phyloP scores from a whole-genome alignment of 352 stramenopile genomes.

The Pythium aristosporum region DNA sequence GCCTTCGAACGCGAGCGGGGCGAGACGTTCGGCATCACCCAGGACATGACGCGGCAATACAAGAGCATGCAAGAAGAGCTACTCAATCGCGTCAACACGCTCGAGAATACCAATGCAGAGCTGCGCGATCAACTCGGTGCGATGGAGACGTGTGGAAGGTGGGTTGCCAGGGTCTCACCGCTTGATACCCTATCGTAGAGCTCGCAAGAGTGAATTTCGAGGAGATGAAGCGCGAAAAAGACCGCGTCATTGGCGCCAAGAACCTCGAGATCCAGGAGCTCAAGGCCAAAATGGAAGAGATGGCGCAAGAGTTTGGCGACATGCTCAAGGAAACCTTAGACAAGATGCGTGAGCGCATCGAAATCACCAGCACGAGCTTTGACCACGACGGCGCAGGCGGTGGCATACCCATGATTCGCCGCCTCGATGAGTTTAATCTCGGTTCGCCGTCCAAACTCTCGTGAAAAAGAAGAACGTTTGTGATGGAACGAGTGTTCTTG shows the following conservation, averaged over 20 bases:
- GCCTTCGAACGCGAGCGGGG: constrained; percentile 86
- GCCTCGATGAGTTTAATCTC: constrained; percentile 87
- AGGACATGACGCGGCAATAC: constrained; percentile 96
- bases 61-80: constrained; percentile 96
- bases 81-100: constrained; percentile 79
- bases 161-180: background rate
- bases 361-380: constrained; percentile 91
- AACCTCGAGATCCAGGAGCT: constrained; percentile 89
- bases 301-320: constrained; percentile 92
- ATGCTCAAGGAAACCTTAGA: constrained; percentile 95
- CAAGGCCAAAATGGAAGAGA: constrained; percentile 94
- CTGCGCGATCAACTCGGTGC: constrained; percentile 90
- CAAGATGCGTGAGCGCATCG: constrained; percentile 94
- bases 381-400: constrained; percentile 56
- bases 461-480: background rate
- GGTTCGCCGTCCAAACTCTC: constrained; percentile 47
- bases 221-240: constrained; percentile 90
- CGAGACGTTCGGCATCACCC: constrained; percentile 92
- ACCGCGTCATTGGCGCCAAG: constrained; percentile 87
- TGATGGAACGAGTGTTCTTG: background rate
- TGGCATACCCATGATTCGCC: constrained; percentile 73
- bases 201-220: constrained; percentile 83
- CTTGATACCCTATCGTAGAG: constrained; percentile 39
- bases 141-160: background rate
- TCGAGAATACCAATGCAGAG: constrained; percentile 92